phyloP scores from a whole-genome alignment of 2,329 filamentous ascomycete genomes.

The Atkinsonella texensis region DNA sequence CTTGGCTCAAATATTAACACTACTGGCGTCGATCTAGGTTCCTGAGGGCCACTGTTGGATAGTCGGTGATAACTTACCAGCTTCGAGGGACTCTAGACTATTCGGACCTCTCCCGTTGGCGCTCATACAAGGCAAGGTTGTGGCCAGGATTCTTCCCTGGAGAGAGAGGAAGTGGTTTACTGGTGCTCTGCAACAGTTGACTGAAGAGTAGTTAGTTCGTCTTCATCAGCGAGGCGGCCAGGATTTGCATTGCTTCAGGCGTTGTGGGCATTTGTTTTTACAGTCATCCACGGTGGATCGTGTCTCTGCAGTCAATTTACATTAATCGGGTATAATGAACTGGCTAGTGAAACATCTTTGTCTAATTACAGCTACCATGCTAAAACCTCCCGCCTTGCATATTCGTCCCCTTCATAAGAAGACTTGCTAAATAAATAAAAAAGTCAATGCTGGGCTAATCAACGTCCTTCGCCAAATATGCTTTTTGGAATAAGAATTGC shows the following conservation, averaged over 20 bases:
- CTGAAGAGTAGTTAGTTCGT: slow-evolving; percentile 5
- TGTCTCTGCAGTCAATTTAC: neutral
- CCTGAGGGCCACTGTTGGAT: slow-evolving; percentile 89
- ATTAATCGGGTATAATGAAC: slow-evolving; percentile 12
- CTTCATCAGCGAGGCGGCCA: neutral
- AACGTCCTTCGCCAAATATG: slow-evolving; percentile 20
- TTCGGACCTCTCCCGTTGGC: slow-evolving; percentile 82
- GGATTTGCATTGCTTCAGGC: no score
- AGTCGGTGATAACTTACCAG: slow-evolving; percentile 74
- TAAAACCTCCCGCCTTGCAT: slow-evolving; percentile 6
- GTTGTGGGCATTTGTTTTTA: neutral
- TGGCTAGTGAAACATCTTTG: slow-evolving; percentile 14
- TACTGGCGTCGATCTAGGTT: slow-evolving; percentile 43
- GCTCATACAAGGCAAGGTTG: slow-evolving; percentile 71
- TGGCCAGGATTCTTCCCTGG: slow-evolving; percentile 48
- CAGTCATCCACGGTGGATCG: neutral
- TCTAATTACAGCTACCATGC: slow-evolving; percentile 24
- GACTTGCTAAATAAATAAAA: slow-evolving; percentile 7
- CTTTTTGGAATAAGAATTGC: slow-evolving; percentile 17
- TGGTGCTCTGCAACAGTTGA: slow-evolving; percentile 27
- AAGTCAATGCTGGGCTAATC: slow-evolving; percentile 13
- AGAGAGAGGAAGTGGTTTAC: slow-evolving; percentile 38
- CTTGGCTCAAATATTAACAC: neutral
- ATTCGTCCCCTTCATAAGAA: slow-evolving; percentile 6
- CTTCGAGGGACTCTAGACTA: slow-evolving; percentile 73